phyloP scores from a whole-genome alignment of 768 basidiomycete genomes.

The Naganishia friedmannii region DNA sequence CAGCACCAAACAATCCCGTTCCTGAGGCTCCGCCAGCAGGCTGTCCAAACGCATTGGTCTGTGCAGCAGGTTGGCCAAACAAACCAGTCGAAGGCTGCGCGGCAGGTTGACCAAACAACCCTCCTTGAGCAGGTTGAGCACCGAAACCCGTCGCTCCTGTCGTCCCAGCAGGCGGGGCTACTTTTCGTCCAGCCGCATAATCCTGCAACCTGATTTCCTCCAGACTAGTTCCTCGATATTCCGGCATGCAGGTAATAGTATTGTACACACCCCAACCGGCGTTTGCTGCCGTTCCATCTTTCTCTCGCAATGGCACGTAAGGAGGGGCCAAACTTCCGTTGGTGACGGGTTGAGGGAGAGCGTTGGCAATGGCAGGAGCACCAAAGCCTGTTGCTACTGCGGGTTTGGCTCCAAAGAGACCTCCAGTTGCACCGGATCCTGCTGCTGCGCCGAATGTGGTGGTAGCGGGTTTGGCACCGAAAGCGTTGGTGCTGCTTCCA shows the following conservation, averaged over 20 bases:
- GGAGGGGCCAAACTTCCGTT: constrained; percentile 22
- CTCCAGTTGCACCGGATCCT: constrained; percentile 31
- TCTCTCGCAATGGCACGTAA: constrained; percentile 56
- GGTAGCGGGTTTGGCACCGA: constrained; percentile 31
- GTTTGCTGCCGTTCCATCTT: constrained; percentile 59
- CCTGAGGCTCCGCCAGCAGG: constrained; percentile 26
- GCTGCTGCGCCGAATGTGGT: constrained; percentile 28
- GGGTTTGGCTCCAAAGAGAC: constrained; percentile 56
- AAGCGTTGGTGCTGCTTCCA: constrained; percentile 33
- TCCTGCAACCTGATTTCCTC: constrained; percentile 79
- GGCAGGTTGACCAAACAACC: constrained; percentile 46
- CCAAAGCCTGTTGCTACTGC: constrained; percentile 56
- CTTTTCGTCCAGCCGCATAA: constrained; percentile 70
- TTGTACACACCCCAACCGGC: constrained; percentile 67
- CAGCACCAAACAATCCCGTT: constrained; percentile 36
- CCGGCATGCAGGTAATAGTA: constrained; percentile 73
- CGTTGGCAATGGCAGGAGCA: constrained; percentile 40
- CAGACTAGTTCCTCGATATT: constrained; percentile 72
- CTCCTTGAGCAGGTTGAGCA: constrained; percentile 37
- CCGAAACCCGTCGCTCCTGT: constrained; percentile 35
- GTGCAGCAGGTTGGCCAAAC: constrained; percentile 22
- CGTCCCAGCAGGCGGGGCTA: constrained; percentile 45
- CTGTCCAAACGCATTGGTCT: constrained; percentile 21
- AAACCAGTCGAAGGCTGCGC: constrained; percentile 35
- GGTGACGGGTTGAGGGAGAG: constrained; percentile 28